These are phyloP conservation scores for Moringa oleifera DNA, from an alignment of 345 rosid genomes.

Conservation along the genomic window DNA sequence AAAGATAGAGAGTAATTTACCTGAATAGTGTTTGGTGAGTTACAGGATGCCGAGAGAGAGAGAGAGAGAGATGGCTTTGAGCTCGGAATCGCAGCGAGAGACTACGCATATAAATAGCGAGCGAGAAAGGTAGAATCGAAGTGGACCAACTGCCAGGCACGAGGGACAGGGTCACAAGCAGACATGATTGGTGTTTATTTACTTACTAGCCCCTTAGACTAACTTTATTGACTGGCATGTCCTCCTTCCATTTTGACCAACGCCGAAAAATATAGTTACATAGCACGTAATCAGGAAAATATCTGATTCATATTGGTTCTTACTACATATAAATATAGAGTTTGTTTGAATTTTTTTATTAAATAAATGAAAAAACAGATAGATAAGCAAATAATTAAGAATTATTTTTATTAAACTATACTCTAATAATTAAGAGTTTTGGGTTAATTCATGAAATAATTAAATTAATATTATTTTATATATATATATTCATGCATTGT, in stretches of 20 bases:
- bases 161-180: neutral
- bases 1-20: neutral
- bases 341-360: no score
- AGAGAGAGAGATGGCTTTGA: conserved; percentile 4
- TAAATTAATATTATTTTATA: no score
- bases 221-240: neutral
- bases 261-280: no score
- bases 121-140: neutral
- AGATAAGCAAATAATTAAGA: no score
- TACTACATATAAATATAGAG: no score
- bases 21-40: neutral
- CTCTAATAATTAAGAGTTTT: no score
- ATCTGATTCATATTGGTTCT: no score
- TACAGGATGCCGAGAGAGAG: neutral
- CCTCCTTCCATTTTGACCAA: neutral
- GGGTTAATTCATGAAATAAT: no score
- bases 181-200: neutral
- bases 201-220: neutral
- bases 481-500: no score
- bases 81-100: neutral
- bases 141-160: neutral
- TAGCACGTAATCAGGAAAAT: no score
- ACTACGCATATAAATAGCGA: neutral
- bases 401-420: no score
- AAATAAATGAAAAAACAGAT: no score